Base-by-base conservation (phyloP, 306 rosid species). In the Urtica urens region DNA sequence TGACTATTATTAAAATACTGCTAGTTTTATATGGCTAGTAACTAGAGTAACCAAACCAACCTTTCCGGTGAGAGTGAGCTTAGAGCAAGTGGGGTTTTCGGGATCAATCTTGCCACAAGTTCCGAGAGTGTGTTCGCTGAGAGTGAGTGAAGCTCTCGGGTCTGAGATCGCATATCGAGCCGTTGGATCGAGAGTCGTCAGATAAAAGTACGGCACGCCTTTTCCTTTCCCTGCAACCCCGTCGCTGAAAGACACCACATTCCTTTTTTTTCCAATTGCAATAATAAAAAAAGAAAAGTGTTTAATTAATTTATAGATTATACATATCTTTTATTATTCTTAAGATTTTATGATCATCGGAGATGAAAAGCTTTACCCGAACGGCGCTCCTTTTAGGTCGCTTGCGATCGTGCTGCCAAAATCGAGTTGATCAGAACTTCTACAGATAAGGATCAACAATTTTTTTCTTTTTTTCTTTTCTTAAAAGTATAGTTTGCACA, bases 191-290 rank as follows among this genome's bases (percentile, higher is more conserved):
- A 90, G 79, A 59, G 79, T 46, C 38, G 97, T 81, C 74, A 90
- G 65, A 92, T 81, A 90, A 65, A 90, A 90, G 78, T 74, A 90
- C 12, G 95, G 94, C 53, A 75, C 67, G 62, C 97, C 95, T 3
- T 23, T 17, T n/a, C 95, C 92, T 18, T 77, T 22, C 23, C 55
- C 50, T 3, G 97, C 84, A 7, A 53, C 49, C 59, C 97, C 97
- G 54, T 90, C 99, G 11, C 95, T 85, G 64, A 53, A 90, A 0
- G 99, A 85, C 29, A 73, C 95, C 68, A 90, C 94, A 77, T 90
- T 90, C 66, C 94, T 90, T 11, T 14, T 25, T 17, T 13, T 37
- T 18, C 33, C 19, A 16, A 35, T n/a, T 10, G 16, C 34, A 17
- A 4, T 21, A 2, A 31, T 1, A 21, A 52, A 28, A 37, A 37